Conservation (phyloP, 208 protist species). For the Leishmania tarentolae region DNA sequence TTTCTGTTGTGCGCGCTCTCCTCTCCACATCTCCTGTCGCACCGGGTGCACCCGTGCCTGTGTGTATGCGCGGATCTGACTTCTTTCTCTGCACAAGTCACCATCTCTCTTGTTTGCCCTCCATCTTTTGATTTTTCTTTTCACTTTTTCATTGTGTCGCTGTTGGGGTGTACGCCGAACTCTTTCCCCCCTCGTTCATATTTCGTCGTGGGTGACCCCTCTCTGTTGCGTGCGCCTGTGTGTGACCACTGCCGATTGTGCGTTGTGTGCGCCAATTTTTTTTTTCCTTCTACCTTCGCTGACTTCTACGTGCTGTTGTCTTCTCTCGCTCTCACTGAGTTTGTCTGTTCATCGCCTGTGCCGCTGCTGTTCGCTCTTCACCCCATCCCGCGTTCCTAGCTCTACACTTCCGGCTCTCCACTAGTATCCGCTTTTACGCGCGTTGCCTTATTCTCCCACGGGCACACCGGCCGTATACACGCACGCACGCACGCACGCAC, state of each 20-base stretch:
- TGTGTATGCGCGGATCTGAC: neutral
- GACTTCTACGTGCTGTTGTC: neutral
- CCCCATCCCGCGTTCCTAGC: neutral
- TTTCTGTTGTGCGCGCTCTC: neutral
- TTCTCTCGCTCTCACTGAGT: neutral
- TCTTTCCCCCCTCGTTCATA: neutral
- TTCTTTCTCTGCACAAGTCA: neutral
- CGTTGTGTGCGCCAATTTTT: neutral
- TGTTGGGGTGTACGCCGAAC: neutral
- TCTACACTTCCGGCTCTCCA: neutral
- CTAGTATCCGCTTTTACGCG: neutral
- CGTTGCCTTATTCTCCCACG: neutral
- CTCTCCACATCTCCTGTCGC: slow-evolving; percentile 3
- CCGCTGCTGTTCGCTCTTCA: neutral
- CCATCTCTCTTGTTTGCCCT: neutral
- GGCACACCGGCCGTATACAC: neutral
- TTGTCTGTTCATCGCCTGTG: neutral
- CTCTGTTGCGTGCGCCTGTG: neutral
- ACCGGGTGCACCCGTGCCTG: neutral
- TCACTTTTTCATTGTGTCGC: neutral
- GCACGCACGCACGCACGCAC: too few relatives aligned
- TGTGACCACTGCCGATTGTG: neutral
- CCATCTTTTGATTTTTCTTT: neutral
- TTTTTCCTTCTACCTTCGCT: neutral
- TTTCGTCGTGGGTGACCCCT: neutral